Percentiles rank a stretch among this genome's conserved stretches.
Conservation (phyloP, 805 yeast genomes). For the Kodamaea jinghongensis region DNA sequence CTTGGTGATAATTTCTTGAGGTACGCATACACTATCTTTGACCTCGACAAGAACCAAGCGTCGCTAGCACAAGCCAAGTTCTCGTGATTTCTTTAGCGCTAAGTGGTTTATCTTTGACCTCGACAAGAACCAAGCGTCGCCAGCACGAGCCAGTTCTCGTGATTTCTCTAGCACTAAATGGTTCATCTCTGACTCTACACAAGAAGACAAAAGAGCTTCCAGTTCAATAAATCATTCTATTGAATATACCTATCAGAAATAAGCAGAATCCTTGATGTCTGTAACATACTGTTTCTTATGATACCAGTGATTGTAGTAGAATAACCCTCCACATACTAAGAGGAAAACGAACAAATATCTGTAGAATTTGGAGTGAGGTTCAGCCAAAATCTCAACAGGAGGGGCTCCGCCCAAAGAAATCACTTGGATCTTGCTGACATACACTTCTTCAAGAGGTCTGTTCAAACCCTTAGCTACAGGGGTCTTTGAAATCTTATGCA, state of each 20-base stretch:
- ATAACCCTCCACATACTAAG: conserved; percentile 10
- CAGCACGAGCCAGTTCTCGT: conserved; percentile 33
- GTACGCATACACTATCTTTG: conserved; percentile 22
- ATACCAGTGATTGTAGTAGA: conserved; percentile 16
- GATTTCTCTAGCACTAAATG: too few relatives aligned
- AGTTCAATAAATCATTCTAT: too few relatives aligned
- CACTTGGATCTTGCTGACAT: conserved; percentile 15
- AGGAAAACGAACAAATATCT: conserved; percentile 13
- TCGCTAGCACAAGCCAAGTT: conserved; percentile 38
- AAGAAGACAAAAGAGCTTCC: too few relatives aligned
- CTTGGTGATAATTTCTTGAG: conserved; percentile 29
- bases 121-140: conserved; percentile 38
- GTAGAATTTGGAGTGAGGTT: conserved; percentile 9
- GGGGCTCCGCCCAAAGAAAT: background rate
- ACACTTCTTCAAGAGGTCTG: conserved; percentile 17
- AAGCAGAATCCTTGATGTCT: conserved; percentile 25
- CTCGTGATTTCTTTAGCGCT: too few relatives aligned
- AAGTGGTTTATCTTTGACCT: conserved; percentile 25
- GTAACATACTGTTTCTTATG: conserved; percentile 22
- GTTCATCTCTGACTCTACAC: conserved; percentile 31
- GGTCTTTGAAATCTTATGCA: conserved; percentile 18
- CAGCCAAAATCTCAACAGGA: background rate
- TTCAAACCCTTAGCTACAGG: background rate
- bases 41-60: conserved; percentile 36
- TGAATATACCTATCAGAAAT: conserved; percentile 12